Evolutionary conservation across 148 eudicot species (phyloP).

Genomic region (Agrostemma githago): DNA sequence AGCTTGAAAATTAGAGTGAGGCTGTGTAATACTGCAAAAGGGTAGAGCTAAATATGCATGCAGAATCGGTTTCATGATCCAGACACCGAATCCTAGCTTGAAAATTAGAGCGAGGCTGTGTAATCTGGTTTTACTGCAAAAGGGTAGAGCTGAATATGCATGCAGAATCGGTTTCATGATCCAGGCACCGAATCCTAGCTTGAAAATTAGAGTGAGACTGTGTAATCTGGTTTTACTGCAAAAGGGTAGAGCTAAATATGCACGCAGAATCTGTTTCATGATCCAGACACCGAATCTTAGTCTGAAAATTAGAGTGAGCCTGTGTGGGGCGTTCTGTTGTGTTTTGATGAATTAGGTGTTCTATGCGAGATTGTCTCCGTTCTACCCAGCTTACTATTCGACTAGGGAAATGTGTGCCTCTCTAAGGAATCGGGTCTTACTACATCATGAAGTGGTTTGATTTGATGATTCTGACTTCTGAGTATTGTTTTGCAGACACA

Average conservation of each 20-base stretch:
- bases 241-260: constrained; percentile 4
- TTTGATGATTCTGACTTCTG: constrained; percentile 5
- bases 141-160: too few species aligned
- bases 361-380: background rate
- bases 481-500: constrained; percentile 47
- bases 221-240: constrained; percentile 5
- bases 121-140: background rate
- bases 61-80: background rate
- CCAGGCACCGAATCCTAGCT: background rate
- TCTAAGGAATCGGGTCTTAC: background rate
- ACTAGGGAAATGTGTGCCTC: too few species aligned
- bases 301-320: background rate
- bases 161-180: background rate
- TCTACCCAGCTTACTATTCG: too few species aligned
- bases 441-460: background rate
- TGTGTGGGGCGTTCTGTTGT: background rate
- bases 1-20: background rate
- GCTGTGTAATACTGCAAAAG: too few species aligned
- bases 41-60: too few species aligned
- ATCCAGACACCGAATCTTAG: background rate
- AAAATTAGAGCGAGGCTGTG: background rate
- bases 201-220: background rate
- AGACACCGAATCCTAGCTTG: background rate
- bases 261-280: background rate
- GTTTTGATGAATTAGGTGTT: background rate